Conservation (phyloP, 176 grass and related monocot species). For the Tuctoria greenei region DNA sequence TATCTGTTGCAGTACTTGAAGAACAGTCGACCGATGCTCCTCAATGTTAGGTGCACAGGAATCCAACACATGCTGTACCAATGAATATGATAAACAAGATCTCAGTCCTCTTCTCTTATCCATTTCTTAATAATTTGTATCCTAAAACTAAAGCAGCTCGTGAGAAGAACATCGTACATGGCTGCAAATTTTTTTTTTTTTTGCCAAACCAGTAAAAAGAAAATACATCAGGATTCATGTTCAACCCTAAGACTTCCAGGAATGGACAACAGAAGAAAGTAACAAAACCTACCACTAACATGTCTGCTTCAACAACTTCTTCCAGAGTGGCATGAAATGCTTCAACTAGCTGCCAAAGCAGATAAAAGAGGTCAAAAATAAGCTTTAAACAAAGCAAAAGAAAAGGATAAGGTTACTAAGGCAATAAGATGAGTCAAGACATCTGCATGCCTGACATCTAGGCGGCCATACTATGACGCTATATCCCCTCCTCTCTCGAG, state of each 20-base stretch:
- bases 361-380: slow-evolving; percentile 28
- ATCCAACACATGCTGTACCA: slow-evolving; percentile 87
- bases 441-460: not conserved
- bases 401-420: not conserved
- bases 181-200: slow-evolving; percentile 13
- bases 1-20: slow-evolving; percentile 89
- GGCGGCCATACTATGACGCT: not conserved
- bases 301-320: slow-evolving; percentile 94
- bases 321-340: slow-evolving; percentile 96
- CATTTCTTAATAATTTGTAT: slow-evolving; percentile 13
- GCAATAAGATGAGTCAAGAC: not conserved
- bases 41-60: slow-evolving; percentile 75
- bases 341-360: slow-evolving; percentile 70
- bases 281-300: slow-evolving; percentile 79
- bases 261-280: slow-evolving; percentile 11
- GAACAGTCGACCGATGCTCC: slow-evolving; percentile 74
- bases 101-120: slow-evolving; percentile 1
- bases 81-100: slow-evolving; percentile 23
- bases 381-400: not conserved
- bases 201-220: slow-evolving; percentile 7
- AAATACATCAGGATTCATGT: slow-evolving; percentile 22
- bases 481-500: not conserved
- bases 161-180: slow-evolving; percentile 20
- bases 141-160: slow-evolving; percentile 4
- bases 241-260: slow-evolving; percentile 5